Base-by-base conservation (phyloP, 2,329 filamentous ascomycete genomes). In the Ophiosphaerella narmari region DNA sequence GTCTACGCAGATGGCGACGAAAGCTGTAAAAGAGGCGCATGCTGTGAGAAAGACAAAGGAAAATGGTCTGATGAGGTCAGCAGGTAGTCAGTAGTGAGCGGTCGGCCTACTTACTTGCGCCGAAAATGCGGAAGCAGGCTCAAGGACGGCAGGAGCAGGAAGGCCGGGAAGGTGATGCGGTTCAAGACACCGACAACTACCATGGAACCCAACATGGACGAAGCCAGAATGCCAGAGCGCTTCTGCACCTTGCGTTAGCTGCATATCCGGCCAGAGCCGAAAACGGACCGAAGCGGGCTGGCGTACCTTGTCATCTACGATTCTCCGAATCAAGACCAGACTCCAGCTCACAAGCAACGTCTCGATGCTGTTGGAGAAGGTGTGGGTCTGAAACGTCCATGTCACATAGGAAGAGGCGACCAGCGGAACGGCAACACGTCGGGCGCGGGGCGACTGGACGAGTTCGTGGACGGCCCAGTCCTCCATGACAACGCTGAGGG, bases 301-400 rank as follows among this genome's bases (percentile, higher is more conserved):
- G 44, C 82, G 39, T 79, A 94, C 91, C 77, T 87, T 89, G 66
- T 88, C 85, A 59, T 88, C 86, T 39, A 88, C 80, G 60, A 97
- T 94, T 70, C 93, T 87, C 73, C 90, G 86, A 54, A 97, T 92
- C 72, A 99, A 77, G 40, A 97, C 92, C 73, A 99, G 77, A 67
- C 89, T 92, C 94, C 94, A 99, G 46, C 90, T 84, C 43, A 99
- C 91, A 43, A 93, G 82, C 62, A 99, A 79, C 2, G 94, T 97
- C 78, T 99, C 94, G 60, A 97, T 83, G 54, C 93, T 95, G 76
- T 99, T 99, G 56, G 93, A 97, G 74, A 99, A 97, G 11, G 94
- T 97, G 75, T 99, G 94, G 14, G 91, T 94, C 76, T 99, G 94
- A 76, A 93, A 96, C 38, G 93, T 97, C 93, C 94, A 99, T 40